Evolutionary conservation across 2,329 filamentous ascomycete species (phyloP).

Genomic region (Fusarium concolor): DNA sequence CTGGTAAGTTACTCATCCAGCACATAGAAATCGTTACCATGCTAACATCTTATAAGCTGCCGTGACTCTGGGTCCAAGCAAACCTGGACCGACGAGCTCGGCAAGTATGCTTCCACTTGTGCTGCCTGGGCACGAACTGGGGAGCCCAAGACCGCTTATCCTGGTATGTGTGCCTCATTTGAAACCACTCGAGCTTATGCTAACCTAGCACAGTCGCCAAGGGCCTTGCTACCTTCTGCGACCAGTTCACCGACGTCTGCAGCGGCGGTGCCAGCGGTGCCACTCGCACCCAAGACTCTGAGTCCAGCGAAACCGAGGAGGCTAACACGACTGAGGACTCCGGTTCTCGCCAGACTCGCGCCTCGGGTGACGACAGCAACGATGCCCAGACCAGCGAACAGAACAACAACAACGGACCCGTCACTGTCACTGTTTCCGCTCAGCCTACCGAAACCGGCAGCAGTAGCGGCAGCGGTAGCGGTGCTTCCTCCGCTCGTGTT

Average conservation of each 20-base stretch:
- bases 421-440: slow-evolving; percentile 29
- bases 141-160: slow-evolving; percentile 43
- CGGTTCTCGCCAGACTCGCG: slow-evolving; percentile 10
- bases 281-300: slow-evolving; percentile 18
- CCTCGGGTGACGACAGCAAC: background rate
- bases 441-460: slow-evolving; percentile 21
- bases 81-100: slow-evolving; percentile 49
- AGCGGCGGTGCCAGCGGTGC: slow-evolving; percentile 6
- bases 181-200: background rate
- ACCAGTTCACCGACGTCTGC: slow-evolving; percentile 48
- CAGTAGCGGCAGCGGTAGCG: slow-evolving; percentile 6
- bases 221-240: slow-evolving; percentile 48
- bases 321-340: slow-evolving; percentile 21
- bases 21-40: background rate
- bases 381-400: slow-evolving; percentile 18
- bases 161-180: slow-evolving; percentile 38
- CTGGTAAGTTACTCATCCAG: slow-evolving; percentile 42
- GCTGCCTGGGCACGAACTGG: slow-evolving; percentile 47
- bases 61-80: slow-evolving; percentile 27
- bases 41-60: slow-evolving; percentile 43
- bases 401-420: slow-evolving; percentile 12
- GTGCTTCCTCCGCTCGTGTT: slow-evolving; percentile 35
- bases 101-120: slow-evolving; percentile 48
- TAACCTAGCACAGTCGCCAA: slow-evolving; percentile 46
- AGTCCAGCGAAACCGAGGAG: slow-evolving; percentile 3